A percentile compares a stretch with the other conserved stretches of the same genome.
Evolutionary conservation across 2,329 filamentous ascomycete species (phyloP).

Genomic region (Colletotrichum chrysophilum): DNA sequence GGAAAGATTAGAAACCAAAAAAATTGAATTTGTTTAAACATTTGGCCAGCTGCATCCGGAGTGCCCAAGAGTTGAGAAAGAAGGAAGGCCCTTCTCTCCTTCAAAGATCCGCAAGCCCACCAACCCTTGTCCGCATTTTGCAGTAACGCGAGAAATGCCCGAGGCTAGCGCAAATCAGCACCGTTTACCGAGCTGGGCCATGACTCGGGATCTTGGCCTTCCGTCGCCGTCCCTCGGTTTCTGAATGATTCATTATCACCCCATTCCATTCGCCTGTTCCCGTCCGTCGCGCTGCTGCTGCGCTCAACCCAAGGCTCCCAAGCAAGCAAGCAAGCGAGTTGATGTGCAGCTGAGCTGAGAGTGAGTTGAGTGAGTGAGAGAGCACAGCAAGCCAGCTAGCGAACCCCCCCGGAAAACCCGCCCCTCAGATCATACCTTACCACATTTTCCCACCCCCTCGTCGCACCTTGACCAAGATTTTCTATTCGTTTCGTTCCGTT

Average conservation of each 20-base stretch:
- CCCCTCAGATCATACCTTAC: neutral
- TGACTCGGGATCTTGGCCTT: conserved; percentile 14
- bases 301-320: neutral
- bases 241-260: conserved; percentile 20
- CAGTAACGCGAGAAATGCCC: neutral
- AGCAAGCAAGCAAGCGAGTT: neutral
- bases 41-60: neutral
- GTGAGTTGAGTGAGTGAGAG: neutral
- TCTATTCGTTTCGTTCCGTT: neutral
- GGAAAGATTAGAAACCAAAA: neutral
- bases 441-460: neutral
- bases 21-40: neutral
- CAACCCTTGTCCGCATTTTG: neutral
- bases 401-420: neutral
- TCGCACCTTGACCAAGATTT: neutral
- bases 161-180: conserved; percentile 6
- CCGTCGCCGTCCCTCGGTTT: neutral
- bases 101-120: neutral
- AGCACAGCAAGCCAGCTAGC: neutral
- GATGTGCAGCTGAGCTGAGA: neutral
- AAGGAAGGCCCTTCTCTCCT: neutral
- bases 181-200: neutral
- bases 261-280: conserved; percentile 12
- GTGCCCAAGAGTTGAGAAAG: neutral
- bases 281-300: neutral